phyloP scores from a whole-genome alignment of 305 asterid genomes.

The Solanum chacoense region DNA sequence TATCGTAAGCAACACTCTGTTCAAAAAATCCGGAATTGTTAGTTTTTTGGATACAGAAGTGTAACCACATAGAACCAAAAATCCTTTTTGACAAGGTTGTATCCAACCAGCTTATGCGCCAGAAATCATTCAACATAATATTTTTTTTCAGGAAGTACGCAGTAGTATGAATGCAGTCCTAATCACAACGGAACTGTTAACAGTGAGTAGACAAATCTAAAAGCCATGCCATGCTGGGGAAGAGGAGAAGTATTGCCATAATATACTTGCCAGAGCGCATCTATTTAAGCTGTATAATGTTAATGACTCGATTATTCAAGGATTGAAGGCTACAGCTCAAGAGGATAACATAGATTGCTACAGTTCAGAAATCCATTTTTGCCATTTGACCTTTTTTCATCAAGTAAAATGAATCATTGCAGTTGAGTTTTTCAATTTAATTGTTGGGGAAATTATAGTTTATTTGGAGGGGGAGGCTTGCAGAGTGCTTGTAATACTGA shows the following conservation, averaged over 20 bases:
- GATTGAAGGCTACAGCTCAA: neutral
- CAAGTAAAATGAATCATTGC: neutral
- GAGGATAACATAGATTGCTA: neutral
- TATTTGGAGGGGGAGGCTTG: neutral
- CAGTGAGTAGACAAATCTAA: neutral
- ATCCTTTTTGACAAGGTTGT: neutral
- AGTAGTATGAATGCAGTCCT: neutral
- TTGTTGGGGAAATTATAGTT: neutral
- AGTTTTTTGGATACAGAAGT: neutral
- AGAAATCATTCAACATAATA: neutral
- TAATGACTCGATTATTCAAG: neutral
- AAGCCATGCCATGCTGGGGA: neutral
- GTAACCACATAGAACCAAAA: neutral
- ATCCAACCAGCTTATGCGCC: neutral
- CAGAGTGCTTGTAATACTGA: neutral
- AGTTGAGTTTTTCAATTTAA: neutral
- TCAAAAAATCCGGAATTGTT: neutral
- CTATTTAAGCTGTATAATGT: neutral
- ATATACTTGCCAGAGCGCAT: neutral
- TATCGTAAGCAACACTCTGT: conserved; percentile 90
- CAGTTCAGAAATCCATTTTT: neutral
- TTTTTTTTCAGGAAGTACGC: neutral
- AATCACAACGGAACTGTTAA: neutral
- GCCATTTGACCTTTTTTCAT: neutral
- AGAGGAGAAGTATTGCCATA: neutral